Percentiles rank a stretch among this genome's conserved stretches.
phyloP scores from a whole-genome alignment of 176 grass and related monocot species.

The Bonia amplexicaulis region DNA sequence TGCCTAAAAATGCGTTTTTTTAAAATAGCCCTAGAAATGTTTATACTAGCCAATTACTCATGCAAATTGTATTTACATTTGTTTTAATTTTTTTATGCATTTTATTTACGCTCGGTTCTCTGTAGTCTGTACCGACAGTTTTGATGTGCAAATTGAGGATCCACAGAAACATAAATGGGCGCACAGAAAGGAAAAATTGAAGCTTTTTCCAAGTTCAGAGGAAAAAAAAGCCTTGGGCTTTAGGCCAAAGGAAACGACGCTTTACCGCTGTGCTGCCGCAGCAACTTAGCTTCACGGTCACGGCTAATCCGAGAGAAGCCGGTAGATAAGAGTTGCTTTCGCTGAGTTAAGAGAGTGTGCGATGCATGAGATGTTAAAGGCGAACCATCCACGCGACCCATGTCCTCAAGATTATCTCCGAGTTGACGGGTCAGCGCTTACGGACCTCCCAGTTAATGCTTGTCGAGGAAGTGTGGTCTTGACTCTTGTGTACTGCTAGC shows the following conservation, averaged over 20 bases:
- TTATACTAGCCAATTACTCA: not conserved
- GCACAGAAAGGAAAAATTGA: not conserved
- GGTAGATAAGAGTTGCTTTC: conserved; percentile 35
- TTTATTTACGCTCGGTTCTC: not conserved
- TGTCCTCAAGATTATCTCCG: not conserved
- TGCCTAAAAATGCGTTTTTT: not conserved
- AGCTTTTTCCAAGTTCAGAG: not conserved
- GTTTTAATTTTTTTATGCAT: not conserved
- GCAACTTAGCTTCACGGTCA: not conserved
- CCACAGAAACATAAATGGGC: not conserved
- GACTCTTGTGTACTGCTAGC: not conserved
- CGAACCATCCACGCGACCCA: not conserved
- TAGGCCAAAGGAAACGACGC: not conserved
- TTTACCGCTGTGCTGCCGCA: not conserved
- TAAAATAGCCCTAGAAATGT: not conserved
- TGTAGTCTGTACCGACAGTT: not conserved
- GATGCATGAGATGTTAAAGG: not conserved
- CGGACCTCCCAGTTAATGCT: not conserved
- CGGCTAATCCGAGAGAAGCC: conserved; percentile 23
- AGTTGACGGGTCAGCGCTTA: not conserved
- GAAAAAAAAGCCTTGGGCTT: not conserved
- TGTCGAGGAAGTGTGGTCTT: not conserved
- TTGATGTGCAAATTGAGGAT: not conserved
- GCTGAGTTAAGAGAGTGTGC: not conserved
- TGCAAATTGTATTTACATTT: not conserved